Evolutionary conservation across 495 filamentous ascomycete genomes (phyloP).

Genomic region (Aspergillus leporis): DNA sequence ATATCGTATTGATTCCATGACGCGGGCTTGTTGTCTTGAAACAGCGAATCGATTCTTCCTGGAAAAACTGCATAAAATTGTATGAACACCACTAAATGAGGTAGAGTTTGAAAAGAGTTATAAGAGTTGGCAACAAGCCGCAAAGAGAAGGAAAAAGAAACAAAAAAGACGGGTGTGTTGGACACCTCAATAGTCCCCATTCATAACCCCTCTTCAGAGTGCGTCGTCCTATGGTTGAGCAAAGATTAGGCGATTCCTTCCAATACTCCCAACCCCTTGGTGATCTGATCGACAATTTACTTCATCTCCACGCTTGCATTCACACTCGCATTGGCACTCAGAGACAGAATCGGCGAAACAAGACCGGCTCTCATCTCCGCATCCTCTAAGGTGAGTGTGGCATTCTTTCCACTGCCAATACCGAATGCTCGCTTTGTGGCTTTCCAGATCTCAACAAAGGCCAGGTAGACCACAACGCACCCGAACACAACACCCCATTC

Average conservation of each 20-base stretch:
- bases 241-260: neutral
- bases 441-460: conserved; percentile 69
- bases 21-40: no score
- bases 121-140: neutral
- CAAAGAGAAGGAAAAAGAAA: neutral
- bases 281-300: conserved; percentile 8
- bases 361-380: conserved; percentile 34
- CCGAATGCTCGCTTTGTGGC: conserved; percentile 53
- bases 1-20: no score
- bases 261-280: neutral
- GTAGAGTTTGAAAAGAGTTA: neutral
- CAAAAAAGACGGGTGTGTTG: conserved; percentile 6
- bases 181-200: neutral
- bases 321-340: conserved; percentile 37
- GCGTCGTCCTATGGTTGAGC: conserved; percentile 13
- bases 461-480: conserved; percentile 60
- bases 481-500: conserved; percentile 68
- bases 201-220: neutral
- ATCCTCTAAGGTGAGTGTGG: conserved; percentile 34
- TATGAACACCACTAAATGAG: no score
- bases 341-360: conserved; percentile 21
- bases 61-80: no score
- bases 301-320: conserved; percentile 40
- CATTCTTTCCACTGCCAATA: conserved; percentile 38
- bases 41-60: no score